Conservation (phyloP, 2,329 filamentous ascomycete species). For the Curvularia sp. region DNA sequence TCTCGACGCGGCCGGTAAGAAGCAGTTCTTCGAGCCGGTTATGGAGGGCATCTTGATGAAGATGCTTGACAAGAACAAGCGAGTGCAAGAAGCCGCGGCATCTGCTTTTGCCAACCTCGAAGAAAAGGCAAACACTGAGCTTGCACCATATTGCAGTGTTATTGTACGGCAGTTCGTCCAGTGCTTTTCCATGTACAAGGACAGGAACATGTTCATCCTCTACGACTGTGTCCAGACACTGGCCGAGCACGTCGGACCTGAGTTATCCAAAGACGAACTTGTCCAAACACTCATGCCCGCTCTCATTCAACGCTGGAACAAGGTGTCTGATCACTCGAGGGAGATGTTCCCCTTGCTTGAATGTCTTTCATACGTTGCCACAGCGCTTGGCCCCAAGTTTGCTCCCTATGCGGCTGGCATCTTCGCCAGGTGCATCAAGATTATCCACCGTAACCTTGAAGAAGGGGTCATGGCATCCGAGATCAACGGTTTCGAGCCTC, state of each 20-base stretch:
- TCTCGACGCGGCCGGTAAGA: conserved; percentile 71
- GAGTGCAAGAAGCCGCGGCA: conserved; percentile 93
- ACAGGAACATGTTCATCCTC: conserved; percentile 97
- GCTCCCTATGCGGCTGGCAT: conserved; percentile 85
- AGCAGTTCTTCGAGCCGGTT: conserved; percentile 88
- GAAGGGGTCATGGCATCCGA: conserved; percentile 74
- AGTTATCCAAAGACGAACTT: conserved; percentile 81
- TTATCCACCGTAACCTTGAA: conserved; percentile 91
- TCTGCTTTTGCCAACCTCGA: conserved; percentile 96
- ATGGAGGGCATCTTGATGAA: conserved; percentile 94
- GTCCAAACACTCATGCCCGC: conserved; percentile 90
- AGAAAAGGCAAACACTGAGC: conserved; percentile 82
- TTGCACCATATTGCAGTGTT: conserved; percentile 85
- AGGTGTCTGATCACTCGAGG: conserved; percentile 83
- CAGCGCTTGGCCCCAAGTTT: conserved; percentile 82
- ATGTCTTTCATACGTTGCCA: conserved; percentile 91
- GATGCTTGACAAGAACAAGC: conserved; percentile 98
- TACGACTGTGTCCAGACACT: conserved; percentile 98
- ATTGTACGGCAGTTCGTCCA: conserved; percentile 91
- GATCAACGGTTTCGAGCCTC: conserved; percentile 73
- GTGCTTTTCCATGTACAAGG: conserved; percentile 96
- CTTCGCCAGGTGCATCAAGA: conserved; percentile 84
- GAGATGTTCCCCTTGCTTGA: conserved; percentile 96
- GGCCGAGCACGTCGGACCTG: conserved; percentile 85
- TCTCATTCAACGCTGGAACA: conserved; percentile 85